Percentiles rank a stretch among this genome's conserved stretches.
These are phyloP conservation scores for Tribonema minus DNA, from an alignment of 108 stramenopile genomes.

Conservation along the genomic window DNA sequence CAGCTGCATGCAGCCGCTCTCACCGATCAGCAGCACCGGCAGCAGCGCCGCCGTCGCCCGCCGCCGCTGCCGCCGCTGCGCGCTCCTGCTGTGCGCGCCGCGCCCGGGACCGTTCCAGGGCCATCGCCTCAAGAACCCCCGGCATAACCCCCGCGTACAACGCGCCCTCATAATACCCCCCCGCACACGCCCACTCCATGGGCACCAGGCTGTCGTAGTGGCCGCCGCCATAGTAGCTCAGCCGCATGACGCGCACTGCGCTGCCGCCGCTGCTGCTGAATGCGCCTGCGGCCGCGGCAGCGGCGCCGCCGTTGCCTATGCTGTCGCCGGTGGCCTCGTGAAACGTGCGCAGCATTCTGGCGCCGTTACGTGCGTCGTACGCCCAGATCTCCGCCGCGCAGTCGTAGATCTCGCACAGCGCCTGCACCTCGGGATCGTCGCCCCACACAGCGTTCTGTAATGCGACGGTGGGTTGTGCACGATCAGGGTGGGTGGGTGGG, in stretches of 20 bases:
- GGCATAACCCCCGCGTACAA: background rate
- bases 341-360: slow-evolving; percentile 54
- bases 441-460: slow-evolving; percentile 82
- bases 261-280: too few relatives aligned
- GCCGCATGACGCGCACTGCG: slow-evolving; percentile 55
- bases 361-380: slow-evolving; percentile 49
- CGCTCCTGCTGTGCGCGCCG: background rate
- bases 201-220: slow-evolving; percentile 60
- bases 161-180: background rate
- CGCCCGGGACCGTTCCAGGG: background rate
- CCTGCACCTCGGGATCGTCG: slow-evolving; percentile 93
- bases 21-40: background rate
- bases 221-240: slow-evolving; percentile 63
- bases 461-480: too few relatives aligned
- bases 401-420: slow-evolving; percentile 88
- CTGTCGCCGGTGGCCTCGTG: slow-evolving; percentile 39
- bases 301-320: too few relatives aligned
- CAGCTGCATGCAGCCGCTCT: slow-evolving; percentile 1
- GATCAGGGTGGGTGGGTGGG: too few relatives aligned
- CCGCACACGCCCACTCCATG: background rate
- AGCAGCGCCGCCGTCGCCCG: background rate
- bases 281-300: background rate
- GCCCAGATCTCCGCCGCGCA: slow-evolving; percentile 79
- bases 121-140: background rate
- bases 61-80: background rate